These are phyloP conservation scores for Saccharomycopsis sp. DNA, from an alignment of 805 yeast genomes.

Conservation along the genomic window DNA sequence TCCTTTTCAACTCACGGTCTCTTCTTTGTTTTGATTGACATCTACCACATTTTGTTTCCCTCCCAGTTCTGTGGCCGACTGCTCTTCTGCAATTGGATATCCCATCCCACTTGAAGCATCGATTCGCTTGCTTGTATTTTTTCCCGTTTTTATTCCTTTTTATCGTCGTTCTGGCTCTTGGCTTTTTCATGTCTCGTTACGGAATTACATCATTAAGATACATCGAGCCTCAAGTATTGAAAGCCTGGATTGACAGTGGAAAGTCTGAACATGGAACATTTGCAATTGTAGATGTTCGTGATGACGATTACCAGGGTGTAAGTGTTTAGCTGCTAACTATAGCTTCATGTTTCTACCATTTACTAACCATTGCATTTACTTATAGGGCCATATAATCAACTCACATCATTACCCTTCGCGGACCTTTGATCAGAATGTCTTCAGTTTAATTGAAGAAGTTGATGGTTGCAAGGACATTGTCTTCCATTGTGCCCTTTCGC, in stretches of 20 bases:
- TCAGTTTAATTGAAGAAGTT: conserved; percentile 56
- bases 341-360: neutral
- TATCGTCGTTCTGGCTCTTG: neutral
- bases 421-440: conserved; percentile 9
- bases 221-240: conserved; percentile 17
- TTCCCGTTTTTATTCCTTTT: neutral
- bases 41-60: too few relatives aligned
- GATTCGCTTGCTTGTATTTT: neutral
- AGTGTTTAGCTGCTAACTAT: conserved; percentile 3
- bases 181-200: conserved; percentile 2
- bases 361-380: neutral
- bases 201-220: conserved; percentile 5
- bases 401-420: conserved; percentile 17
- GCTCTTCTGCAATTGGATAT: too few relatives aligned
- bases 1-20: neutral
- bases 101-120: too few relatives aligned
- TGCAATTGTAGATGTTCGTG: conserved; percentile 20
- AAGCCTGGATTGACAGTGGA: conserved; percentile 17
- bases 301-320: conserved; percentile 19
- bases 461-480: conserved; percentile 71
- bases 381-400: conserved; percentile 19
- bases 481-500: conserved; percentile 88
- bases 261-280: conserved; percentile 17
- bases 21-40: neutral
- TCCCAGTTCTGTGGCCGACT: too few relatives aligned